phyloP scores from a whole-genome alignment of 768 basidiomycete genomes.

The Russula virescens region DNA sequence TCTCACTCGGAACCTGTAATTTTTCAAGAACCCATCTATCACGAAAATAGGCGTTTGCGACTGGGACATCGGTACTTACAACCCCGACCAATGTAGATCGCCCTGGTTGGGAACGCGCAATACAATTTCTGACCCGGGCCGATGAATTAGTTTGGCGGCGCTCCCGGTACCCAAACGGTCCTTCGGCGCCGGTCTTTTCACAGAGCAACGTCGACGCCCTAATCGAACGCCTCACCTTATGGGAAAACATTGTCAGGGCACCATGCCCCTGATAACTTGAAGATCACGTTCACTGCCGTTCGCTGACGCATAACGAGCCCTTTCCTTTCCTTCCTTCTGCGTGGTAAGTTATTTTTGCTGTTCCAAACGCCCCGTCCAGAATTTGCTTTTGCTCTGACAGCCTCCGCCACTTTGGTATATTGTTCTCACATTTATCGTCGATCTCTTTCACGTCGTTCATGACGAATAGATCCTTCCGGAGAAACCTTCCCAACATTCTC shows the following conservation, averaged over 20 bases:
- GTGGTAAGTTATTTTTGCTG: not conserved
- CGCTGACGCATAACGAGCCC: not conserved
- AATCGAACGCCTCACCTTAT: slow-evolving; percentile 18
- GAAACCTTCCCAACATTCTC: slow-evolving; percentile 1
- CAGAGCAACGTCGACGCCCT: slow-evolving; percentile 22
- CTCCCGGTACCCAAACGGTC: slow-evolving; percentile 14
- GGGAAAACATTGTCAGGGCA: slow-evolving; percentile 25
- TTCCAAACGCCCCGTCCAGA: not conserved
- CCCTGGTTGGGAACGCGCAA: slow-evolving; percentile 17
- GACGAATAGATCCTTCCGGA: slow-evolving; percentile 7
- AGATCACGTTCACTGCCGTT: not conserved
- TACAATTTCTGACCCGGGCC: slow-evolving; percentile 17
- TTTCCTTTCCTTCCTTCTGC: not conserved
- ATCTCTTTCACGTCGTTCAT: slow-evolving; percentile 3
- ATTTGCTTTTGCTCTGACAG: not conserved
- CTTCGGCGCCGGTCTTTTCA: slow-evolving; percentile 18
- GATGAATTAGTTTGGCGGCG: slow-evolving; percentile 26
- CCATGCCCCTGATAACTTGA: slow-evolving; percentile 10
- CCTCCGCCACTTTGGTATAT: not conserved
- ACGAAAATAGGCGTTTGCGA: slow-evolving; percentile 10
- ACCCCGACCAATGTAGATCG: not conserved
- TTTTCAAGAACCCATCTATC: not conserved
- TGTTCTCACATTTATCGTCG: not conserved
- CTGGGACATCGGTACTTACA: not conserved
- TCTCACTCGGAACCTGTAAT: not conserved